Base-by-base conservation (phyloP, 2,329 filamentous ascomycete species). In the Aspergillus tubingensis region DNA sequence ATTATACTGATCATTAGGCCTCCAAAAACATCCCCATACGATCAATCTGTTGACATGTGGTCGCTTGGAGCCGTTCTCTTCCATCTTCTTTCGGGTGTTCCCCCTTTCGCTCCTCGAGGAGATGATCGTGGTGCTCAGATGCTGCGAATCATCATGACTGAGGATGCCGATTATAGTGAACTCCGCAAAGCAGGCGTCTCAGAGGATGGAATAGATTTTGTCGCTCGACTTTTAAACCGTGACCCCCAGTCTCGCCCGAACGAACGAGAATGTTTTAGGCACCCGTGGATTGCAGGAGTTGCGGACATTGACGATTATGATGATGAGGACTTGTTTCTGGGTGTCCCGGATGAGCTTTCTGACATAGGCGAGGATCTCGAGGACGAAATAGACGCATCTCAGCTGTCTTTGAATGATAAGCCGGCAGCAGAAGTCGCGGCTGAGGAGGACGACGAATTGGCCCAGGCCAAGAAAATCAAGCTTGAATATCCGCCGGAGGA, bases 31-130 rank as follows among this genome's bases (percentile, higher is more conserved):
- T 77, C 80, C 77, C 88, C 91, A 21, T 99, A 99, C 74, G 91
- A 88, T 71, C 91, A 96, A 63, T 91, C 92, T 1, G 91, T 98
- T 32, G 95, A 99, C 72, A 91, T 97, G 63, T 99, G 95, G 94
- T 98, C 95, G 0, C 86, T 96, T 50, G 95, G 91, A 15, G 95
- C 93, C 13, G 95, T 99, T 1, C 78, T 98, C 5, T 99, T 92
- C 79, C 95, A 91, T 70, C 83, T 91, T 6, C 81, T 99, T n/a
- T 92, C 89, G 5, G 87, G 86, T 10, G 83, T 83, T 30, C 90
- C 94, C 27, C 94, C 95, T 0, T 98, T 91, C 73, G 89, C 89
- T 27, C 92, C 91, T 15, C 86, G 88, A 64, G 87, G 85, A 27
- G 91, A 92, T 67, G 87, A 89, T 54, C 88, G 87, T 64, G 91